These are phyloP conservation scores for Pythium grandisporangium DNA, from an alignment of 352 stramenopile genomes.

Conservation along the genomic window DNA sequence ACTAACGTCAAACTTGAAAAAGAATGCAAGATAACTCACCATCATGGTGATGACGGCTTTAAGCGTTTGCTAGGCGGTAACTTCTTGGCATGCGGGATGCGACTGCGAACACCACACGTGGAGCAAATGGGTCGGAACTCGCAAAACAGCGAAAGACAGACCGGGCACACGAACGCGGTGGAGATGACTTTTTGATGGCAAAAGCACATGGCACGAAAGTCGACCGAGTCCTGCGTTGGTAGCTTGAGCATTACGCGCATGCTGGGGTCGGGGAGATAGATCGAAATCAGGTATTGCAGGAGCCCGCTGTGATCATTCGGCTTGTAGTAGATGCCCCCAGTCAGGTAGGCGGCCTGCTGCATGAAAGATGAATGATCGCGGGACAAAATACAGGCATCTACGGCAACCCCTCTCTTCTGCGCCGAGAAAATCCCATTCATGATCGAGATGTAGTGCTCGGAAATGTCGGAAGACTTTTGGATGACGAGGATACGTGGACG, in stretches of 20 bases:
- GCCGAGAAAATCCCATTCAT: slow-evolving; percentile 89
- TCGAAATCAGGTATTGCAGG: slow-evolving; percentile 80
- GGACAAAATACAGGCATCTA: slow-evolving; percentile 74
- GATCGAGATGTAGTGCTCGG: slow-evolving; percentile 84
- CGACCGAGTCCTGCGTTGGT: slow-evolving; percentile 78
- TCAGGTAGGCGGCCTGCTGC: slow-evolving; percentile 83
- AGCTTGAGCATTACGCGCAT: slow-evolving; percentile 79
- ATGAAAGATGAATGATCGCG: slow-evolving; percentile 79
- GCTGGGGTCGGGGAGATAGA: slow-evolving; percentile 75
- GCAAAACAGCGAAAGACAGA: slow-evolving; percentile 85
- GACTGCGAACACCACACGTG: slow-evolving; percentile 80
- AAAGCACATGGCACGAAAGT: slow-evolving; percentile 87
- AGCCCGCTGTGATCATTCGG: slow-evolving; percentile 53
- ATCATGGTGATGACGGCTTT: no score
- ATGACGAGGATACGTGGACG: slow-evolving; percentile 77
- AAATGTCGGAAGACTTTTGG: slow-evolving; percentile 77
- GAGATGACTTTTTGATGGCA: slow-evolving; percentile 80
- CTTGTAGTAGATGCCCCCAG: slow-evolving; percentile 84
- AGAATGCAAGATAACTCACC: no score
- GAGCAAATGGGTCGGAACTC: slow-evolving; percentile 83
- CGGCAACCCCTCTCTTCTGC: slow-evolving; percentile 77
- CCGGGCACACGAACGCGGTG: slow-evolving; percentile 77
- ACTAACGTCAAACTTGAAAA: no score
- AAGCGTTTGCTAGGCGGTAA: slow-evolving; percentile 33
- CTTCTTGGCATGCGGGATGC: slow-evolving; percentile 69